A percentile compares a stretch with the other conserved stretches of the same genome.
These are phyloP conservation scores for Pythium volutum DNA, from an alignment of 352 stramenopile species.

Conservation along the genomic window DNA sequence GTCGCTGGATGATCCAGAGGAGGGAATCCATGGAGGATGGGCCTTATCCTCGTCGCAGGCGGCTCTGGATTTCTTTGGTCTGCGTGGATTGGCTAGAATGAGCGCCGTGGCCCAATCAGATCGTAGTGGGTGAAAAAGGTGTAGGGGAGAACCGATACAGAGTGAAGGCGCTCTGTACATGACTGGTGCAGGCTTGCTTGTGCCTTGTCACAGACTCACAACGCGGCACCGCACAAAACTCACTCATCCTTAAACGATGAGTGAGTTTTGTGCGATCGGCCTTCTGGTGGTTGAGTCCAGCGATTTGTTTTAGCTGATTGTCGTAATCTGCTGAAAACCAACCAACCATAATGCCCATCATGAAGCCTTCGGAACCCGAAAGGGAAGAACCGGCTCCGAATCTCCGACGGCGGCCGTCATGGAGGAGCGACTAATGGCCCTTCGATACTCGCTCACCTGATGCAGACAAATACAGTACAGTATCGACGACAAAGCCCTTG, in stretches of 20 bases:
- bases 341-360: too few relatives aligned
- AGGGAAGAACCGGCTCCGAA: background rate
- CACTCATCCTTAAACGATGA: too few relatives aligned
- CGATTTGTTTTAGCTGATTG: too few relatives aligned
- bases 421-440: too few relatives aligned
- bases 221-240: conserved; percentile 1
- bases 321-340: too few relatives aligned
- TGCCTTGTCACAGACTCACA: conserved; percentile 1
- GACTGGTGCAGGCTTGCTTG: background rate
- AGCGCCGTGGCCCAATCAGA: conserved; percentile 1
- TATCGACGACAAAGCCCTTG: too few relatives aligned
- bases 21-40: background rate
- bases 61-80: conserved; percentile 13
- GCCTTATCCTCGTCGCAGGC: conserved; percentile 9
- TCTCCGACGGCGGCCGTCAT: background rate
- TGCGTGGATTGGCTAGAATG: background rate
- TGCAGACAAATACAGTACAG: too few relatives aligned
- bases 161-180: background rate
- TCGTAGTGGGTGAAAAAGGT: background rate
- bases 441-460: too few relatives aligned
- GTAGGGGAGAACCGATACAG: background rate
- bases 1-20: background rate
- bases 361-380: background rate
- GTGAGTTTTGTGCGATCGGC: too few relatives aligned
- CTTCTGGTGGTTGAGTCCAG: background rate